phyloP scores from a whole-genome alignment of 148 eudicot species.

The Chenopodium album region DNA sequence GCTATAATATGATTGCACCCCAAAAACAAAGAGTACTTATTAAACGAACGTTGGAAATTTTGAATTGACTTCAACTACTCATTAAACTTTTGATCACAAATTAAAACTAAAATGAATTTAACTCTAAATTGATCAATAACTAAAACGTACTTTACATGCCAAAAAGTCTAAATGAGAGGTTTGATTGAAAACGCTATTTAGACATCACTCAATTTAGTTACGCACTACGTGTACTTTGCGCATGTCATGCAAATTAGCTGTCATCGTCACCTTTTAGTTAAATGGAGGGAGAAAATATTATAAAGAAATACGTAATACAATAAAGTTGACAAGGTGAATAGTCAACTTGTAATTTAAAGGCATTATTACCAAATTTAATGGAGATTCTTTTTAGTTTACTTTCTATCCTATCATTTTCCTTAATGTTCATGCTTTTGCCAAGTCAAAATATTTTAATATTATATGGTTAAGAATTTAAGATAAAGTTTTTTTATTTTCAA shows the following conservation, averaged over 20 bases:
- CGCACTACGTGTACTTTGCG: neutral
- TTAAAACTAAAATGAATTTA: too few relatives aligned
- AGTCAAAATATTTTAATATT: too few relatives aligned
- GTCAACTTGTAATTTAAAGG: neutral
- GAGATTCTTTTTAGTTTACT: neutral
- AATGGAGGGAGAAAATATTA: neutral
- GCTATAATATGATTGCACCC: neutral
- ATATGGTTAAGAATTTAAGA: too few relatives aligned
- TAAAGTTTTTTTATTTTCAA: too few relatives aligned
- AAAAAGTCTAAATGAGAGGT: neutral
- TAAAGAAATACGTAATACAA: neutral
- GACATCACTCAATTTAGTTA: too few relatives aligned
- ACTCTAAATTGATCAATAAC: too few relatives aligned
- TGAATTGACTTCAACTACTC: neutral
- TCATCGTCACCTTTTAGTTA: constrained; percentile 7
- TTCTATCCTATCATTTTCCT: neutral
- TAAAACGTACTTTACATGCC: too few relatives aligned
- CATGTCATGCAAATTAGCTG: neutral
- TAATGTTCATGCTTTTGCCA: neutral
- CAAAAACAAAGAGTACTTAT: neutral
- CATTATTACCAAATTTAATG: neutral
- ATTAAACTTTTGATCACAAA: neutral
- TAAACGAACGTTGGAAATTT: neutral
- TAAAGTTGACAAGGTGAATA: neutral
- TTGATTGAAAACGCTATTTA: neutral